Conservation (phyloP, 176 grass and related monocot species). For the Aegilops speltoides region DNA sequence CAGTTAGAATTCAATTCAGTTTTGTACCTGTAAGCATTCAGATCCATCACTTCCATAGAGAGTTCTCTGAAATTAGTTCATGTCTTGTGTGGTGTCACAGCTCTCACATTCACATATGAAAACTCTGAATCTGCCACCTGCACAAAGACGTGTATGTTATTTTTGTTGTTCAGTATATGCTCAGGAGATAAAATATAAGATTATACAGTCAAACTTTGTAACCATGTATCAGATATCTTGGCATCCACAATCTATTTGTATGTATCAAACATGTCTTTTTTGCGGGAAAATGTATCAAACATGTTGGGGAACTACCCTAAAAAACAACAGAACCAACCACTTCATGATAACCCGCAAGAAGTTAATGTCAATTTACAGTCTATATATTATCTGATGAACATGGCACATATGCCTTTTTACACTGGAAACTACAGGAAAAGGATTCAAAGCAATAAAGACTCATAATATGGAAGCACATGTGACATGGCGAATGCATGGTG, state of each 20-base stretch:
- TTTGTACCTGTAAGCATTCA: too few species aligned
- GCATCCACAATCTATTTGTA: not conserved
- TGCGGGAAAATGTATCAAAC: not conserved
- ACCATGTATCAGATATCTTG: not conserved
- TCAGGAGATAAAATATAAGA: not conserved
- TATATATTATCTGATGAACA: not conserved
- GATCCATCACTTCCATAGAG: not conserved
- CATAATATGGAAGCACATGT: too few species aligned
- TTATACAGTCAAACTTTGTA: not conserved
- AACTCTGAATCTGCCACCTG: not conserved
- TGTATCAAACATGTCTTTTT: too few species aligned
- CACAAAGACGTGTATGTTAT: not conserved
- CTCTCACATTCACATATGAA: not conserved
- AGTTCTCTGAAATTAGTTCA: not conserved
- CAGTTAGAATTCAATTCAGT: too few species aligned
- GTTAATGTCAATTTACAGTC: not conserved
- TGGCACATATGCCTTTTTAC: not conserved
- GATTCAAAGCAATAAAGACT: too few species aligned
- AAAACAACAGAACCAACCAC: not conserved
- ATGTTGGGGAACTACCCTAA: not conserved
- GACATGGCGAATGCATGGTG: too few species aligned
- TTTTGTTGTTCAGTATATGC: not conserved
- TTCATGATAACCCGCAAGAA: not conserved
- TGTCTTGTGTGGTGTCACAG: slow-evolving; percentile 20
- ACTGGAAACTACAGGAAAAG: too few species aligned